These are phyloP conservation scores for Dionaea muscipula DNA, from an alignment of 179 eudicot genomes.

Conservation along the genomic window DNA sequence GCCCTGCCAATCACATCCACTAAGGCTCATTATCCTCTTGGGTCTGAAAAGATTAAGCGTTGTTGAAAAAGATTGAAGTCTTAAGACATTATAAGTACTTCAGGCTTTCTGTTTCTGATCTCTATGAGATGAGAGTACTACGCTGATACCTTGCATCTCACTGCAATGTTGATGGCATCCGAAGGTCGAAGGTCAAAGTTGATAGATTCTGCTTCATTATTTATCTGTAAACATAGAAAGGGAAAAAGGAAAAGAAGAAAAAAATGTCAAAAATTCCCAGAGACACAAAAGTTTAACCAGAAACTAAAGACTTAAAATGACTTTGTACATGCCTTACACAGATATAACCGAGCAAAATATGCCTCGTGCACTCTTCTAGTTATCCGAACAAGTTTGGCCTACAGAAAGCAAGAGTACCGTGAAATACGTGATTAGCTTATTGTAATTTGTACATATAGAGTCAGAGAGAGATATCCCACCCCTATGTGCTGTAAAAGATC, in stretches of 20 bases:
- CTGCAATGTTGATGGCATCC: slow-evolving; percentile 94
- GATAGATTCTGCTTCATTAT: slow-evolving; percentile 50
- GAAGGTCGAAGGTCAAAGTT: slow-evolving; percentile 93
- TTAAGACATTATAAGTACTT: too few relatives aligned
- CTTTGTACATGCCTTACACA: slow-evolving; percentile 42
- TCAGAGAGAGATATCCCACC: too few relatives aligned
- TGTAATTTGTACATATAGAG: too few relatives aligned
- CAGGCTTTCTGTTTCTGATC: too few relatives aligned
- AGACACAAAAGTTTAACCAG: background rate
- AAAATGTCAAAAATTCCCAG: background rate
- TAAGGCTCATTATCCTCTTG: too few relatives aligned
- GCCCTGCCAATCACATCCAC: too few relatives aligned
- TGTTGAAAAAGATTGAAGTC: too few relatives aligned
- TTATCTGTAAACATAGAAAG: slow-evolving; percentile 34
- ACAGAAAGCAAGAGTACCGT: slow-evolving; percentile 8
- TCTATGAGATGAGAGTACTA: background rate
- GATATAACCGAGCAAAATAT: slow-evolving; percentile 74
- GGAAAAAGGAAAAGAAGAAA: background rate
- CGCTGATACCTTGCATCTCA: slow-evolving; percentile 72
- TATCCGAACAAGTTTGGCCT: slow-evolving; percentile 93
- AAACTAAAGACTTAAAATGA: background rate
- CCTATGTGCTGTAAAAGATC: too few relatives aligned
- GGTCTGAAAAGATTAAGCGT: too few relatives aligned
- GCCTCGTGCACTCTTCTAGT: slow-evolving; percentile 91
- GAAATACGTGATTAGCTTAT: too few relatives aligned